Percentiles rank a stretch among this genome's conserved stretches.
Evolutionary conservation across 805 yeast species (phyloP).

Genomic region (Ogataea naganishii): DNA sequence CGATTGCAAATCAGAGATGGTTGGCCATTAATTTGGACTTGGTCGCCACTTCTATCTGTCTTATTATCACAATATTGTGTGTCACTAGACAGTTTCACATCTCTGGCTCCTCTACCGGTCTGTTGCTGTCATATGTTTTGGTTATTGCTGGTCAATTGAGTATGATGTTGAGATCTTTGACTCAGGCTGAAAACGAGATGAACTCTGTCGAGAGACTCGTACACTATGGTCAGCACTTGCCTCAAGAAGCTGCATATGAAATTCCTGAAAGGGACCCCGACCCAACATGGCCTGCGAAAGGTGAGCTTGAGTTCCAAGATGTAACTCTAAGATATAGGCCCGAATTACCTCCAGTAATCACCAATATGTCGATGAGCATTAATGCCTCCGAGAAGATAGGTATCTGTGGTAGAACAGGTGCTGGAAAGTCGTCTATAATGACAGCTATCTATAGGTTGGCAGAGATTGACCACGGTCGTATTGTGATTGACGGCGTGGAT

Average conservation of each 20-base stretch:
- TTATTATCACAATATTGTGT: slow-evolving; percentile 48
- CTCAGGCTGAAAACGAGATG: slow-evolving; percentile 73
- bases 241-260: slow-evolving; percentile 57
- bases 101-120: slow-evolving; percentile 54
- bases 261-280: slow-evolving; percentile 34
- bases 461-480: slow-evolving; percentile 38
- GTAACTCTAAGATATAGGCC: slow-evolving; percentile 51
- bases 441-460: slow-evolving; percentile 48
- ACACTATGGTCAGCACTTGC: slow-evolving; percentile 52
- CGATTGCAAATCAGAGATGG: slow-evolving; percentile 57
- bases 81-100: slow-evolving; percentile 50
- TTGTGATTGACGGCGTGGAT: slow-evolving; percentile 43
- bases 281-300: slow-evolving; percentile 40
- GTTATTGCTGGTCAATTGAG: slow-evolving; percentile 50
- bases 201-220: slow-evolving; percentile 71
- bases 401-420: slow-evolving; percentile 85
- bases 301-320: slow-evolving; percentile 36
- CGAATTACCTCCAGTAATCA: slow-evolving; percentile 51
- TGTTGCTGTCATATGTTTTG: slow-evolving; percentile 49
- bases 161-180: slow-evolving; percentile 45
- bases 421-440: slow-evolving; percentile 67
- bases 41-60: slow-evolving; percentile 31
- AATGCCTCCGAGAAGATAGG: slow-evolving; percentile 62
- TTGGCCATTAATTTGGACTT: slow-evolving; percentile 46
- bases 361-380: slow-evolving; percentile 32